These are phyloP conservation scores for Colletotrichum eremochloae DNA, from an alignment of 2,329 filamentous ascomycete species.

Conservation along the genomic window DNA sequence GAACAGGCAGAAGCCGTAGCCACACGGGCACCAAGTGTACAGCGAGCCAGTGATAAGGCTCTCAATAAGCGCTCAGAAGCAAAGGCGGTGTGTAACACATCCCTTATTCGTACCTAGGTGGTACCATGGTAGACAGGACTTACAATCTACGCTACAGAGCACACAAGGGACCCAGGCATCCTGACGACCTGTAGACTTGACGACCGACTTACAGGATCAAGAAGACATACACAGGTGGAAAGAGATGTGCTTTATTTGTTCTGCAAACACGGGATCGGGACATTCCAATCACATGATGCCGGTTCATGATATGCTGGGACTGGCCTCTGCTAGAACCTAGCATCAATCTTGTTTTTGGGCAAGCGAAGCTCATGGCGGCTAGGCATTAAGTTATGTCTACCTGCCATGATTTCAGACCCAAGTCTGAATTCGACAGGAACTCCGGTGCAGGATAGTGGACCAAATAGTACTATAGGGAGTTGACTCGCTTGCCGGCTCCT, in stretches of 20 bases:
- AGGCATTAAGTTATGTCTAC: neutral
- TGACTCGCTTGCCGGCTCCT: conserved; percentile 10
- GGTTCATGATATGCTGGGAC: neutral
- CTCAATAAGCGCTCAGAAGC: conserved; percentile 8
- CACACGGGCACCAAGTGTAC: conserved; percentile 4
- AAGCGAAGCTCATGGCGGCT: neutral
- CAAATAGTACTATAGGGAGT: too few relatives aligned
- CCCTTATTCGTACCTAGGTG: conserved; percentile 1
- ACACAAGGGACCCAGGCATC: conserved; percentile 15
- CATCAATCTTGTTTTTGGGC: conserved; percentile 2
- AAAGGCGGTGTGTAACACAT: conserved; percentile 38
- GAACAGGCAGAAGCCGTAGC: conserved; percentile 14
- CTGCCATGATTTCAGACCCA: conserved; percentile 15
- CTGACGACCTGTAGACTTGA: conserved; percentile 10
- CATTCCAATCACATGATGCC: neutral
- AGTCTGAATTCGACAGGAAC: conserved; percentile 15
- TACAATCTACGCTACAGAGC: conserved; percentile 16
- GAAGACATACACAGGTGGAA: conserved; percentile 6
- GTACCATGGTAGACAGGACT: conserved; percentile 14
- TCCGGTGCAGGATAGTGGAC: neutral
- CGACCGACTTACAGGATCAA: conserved; percentile 4
- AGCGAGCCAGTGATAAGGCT: neutral
- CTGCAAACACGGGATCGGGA: conserved; percentile 10
- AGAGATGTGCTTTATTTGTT: neutral
- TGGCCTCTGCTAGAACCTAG: neutral